Base-by-base conservation (phyloP, 371 early-diverging fungal genomes). In the Apophysomyces elegans region DNA sequence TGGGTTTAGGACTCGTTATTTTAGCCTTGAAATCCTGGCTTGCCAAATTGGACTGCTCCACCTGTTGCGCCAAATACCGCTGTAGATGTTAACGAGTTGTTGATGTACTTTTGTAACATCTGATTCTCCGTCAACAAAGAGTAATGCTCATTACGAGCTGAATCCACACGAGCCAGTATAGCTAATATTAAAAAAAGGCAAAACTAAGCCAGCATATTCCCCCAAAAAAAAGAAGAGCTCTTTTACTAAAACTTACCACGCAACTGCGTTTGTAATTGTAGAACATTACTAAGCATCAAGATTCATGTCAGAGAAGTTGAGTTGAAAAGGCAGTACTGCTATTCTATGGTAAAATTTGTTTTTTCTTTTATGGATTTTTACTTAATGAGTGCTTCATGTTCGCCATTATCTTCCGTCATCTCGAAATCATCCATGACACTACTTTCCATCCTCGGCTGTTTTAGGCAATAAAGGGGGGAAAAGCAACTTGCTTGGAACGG, bases 51-150 rank as follows among this genome's bases (percentile, higher is more conserved):
- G 11, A 78, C 62, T 5, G 76, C 82, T 36, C 82, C 82, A 61
- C 77, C 75, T 5, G 84, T 83, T 0, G 84, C 84, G n/a, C 84
- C 84, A 79, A 84, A 84, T 16, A 84, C 84, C 5, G 84, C 84
- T 7, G 84, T 84, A 4, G 84, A 84, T 13, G 84, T 84, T 41
- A 84, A 72, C 5, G 84, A 84, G 45, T 84, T 84, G 39, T 81
- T 81, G 36, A 84, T 84, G 38, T 84, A 84, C 43, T 84, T 84
- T 61, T 84, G 84, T 36, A 84, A 58, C 69, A 84, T 70, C 43
- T 84, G 84, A 39, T 84, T 84, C 43, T 84, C 84, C 37, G 77
- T 77, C 50, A 73, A 50, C 14, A 84, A 63, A n/a, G 84, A 84
- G 37, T 80, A 67, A 61, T 84, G 79, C 32, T 84, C 84, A 44